A percentile compares a stretch with the other conserved stretches of the same genome.
Evolutionary conservation across 163 green algal species (phyloP).

Genomic region (Coccomyxa subellipsoidea): DNA sequence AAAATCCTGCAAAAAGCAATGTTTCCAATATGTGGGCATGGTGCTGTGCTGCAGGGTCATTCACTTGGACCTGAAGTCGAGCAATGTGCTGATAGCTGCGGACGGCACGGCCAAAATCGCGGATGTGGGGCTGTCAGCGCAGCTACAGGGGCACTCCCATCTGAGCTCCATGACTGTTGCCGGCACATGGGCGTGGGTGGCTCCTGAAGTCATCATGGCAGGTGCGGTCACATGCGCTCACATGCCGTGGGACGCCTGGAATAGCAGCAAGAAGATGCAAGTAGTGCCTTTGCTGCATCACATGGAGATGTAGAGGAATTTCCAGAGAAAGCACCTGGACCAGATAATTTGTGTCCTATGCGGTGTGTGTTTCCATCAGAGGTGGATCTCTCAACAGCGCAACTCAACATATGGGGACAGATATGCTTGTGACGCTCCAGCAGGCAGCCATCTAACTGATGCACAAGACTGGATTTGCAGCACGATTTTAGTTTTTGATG

Average conservation of each 20-base stretch:
- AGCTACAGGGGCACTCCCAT: neutral
- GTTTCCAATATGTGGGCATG: no score
- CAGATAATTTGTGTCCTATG: neutral
- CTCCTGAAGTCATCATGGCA: neutral
- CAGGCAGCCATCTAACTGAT: no score
- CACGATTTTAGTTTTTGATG: neutral
- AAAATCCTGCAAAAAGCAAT: no score
- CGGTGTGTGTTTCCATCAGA: no score
- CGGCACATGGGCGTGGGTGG: neutral
- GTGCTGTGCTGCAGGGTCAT: neutral
- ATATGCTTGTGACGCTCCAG: no score
- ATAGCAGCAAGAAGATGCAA: no score
- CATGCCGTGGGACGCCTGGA: neutral
- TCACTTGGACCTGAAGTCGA: conserved; percentile 4
- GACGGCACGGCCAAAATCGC: conserved; percentile 35
- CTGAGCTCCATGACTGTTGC: neutral
- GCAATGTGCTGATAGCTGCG: conserved; percentile 33
- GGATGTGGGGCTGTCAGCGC: conserved; percentile 30
- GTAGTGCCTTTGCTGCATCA: no score
- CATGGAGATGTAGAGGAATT: no score
- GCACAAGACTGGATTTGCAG: no score
- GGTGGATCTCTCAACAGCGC: no score
- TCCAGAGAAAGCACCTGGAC: no score
- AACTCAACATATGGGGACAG: no score
- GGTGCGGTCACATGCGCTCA: neutral